Evolutionary conservation across 2,329 filamentous ascomycete species (phyloP).

Genomic region (Fusarium hainanense): DNA sequence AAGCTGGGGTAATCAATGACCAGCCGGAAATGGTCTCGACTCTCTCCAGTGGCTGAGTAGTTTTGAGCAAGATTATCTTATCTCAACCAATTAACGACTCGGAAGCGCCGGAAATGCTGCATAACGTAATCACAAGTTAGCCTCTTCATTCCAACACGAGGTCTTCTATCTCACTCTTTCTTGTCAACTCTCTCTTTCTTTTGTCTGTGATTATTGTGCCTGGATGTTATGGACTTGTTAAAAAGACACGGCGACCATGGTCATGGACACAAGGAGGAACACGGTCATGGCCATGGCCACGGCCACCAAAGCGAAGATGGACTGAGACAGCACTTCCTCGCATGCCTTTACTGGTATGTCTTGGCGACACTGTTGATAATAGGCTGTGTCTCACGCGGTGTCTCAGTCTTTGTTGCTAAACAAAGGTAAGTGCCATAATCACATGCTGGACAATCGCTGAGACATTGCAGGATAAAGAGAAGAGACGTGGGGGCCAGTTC

Average conservation of each 20-base stretch:
- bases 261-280: conserved; percentile 34
- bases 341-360: conserved; percentile 43
- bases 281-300: conserved; percentile 31
- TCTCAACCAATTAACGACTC: conserved; percentile 28
- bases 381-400: conserved; percentile 30
- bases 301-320: conserved; percentile 42
- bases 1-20: background rate
- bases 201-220: background rate
- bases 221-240: conserved; percentile 30
- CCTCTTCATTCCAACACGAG: conserved; percentile 14
- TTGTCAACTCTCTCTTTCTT: background rate
- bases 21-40: background rate
- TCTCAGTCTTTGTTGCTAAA: conserved; percentile 33
- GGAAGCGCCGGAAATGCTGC: conserved; percentile 11
- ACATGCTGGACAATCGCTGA: background rate
- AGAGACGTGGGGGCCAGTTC: conserved; percentile 27
- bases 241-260: conserved; percentile 39
- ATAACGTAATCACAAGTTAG: conserved; percentile 42
- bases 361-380: conserved; percentile 31
- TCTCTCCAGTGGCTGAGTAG: conserved; percentile 19
- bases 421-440: conserved; percentile 37
- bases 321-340: conserved; percentile 42
- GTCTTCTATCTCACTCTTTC: background rate
- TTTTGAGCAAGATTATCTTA: conserved; percentile 42
- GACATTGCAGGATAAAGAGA: conserved; percentile 28